Evolutionary conservation across 169 alveolate genomes (phyloP).

Genomic region (Plasmodium gallinaceum): DNA sequence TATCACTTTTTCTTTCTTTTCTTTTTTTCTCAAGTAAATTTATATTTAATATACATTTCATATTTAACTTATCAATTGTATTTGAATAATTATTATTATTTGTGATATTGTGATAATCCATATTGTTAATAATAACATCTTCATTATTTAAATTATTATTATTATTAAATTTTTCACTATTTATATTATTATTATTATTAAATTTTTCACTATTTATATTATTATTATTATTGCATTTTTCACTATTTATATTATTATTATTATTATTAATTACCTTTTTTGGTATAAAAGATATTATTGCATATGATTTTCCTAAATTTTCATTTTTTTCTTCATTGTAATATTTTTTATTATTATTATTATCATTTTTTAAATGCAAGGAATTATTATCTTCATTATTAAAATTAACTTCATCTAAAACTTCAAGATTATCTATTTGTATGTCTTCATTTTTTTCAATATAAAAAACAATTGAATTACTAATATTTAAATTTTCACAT

Average conservation of each 20-base stretch:
- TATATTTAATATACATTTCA: conserved; percentile 42
- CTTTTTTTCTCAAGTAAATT: conserved; percentile 21
- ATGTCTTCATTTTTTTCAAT: conserved; percentile 37
- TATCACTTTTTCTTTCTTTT: conserved; percentile 50
- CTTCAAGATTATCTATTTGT: conserved; percentile 1
- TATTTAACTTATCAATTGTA: conserved; percentile 4
- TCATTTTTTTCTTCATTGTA: neutral
- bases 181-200: neutral
- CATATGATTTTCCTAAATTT: conserved; percentile 7
- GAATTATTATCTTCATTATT: conserved; percentile 1
- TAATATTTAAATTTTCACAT: neutral
- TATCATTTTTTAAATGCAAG: neutral
- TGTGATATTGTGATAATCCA: neutral
- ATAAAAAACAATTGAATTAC: conserved; percentile 25
- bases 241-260: neutral
- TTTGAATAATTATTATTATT: neutral
- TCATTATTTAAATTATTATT: neutral
- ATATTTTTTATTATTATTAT: neutral
- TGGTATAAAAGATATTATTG: conserved; percentile 61
- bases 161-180: neutral
- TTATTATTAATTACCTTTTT: conserved; percentile 2
- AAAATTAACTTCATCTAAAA: neutral
- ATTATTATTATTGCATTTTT: neutral
- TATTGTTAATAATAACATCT: neutral
- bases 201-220: neutral